Conservation (phyloP, 441 rosid genomes). For the Manihot esculenta region DNA sequence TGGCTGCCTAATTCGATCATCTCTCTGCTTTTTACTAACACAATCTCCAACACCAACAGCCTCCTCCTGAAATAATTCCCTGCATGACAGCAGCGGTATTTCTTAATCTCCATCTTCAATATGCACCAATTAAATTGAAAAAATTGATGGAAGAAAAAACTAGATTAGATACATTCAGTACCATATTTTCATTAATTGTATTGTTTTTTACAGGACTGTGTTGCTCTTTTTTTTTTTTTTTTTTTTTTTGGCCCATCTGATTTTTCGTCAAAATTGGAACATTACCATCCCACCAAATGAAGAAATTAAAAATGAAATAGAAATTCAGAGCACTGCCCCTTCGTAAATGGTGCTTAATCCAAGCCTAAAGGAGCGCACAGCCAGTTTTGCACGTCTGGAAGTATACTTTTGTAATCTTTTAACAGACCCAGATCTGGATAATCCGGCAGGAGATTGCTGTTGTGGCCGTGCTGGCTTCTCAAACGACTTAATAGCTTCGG, state of each 20-base stretch:
- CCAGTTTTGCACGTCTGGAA: conserved; percentile 52
- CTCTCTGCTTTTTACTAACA: too few species aligned
- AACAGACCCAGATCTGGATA: conserved; percentile 50
- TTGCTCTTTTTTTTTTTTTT: neutral
- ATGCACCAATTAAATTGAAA: too few species aligned
- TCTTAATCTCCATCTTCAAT: too few species aligned
- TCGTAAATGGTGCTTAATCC: conserved; percentile 61
- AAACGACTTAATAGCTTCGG: conserved; percentile 3
- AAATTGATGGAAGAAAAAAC: too few species aligned
- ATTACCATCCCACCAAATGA: neutral
- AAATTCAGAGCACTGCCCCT: conserved; percentile 39
- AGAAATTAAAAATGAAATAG: neutral
- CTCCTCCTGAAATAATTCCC: too few species aligned
- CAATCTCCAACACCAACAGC: too few species aligned
- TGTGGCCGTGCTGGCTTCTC: conserved; percentile 6
- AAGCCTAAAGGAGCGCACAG: conserved; percentile 61
- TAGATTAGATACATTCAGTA: too few species aligned
- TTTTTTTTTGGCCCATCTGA: too few species aligned
- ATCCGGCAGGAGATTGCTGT: conserved; percentile 3
- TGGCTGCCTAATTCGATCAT: too few species aligned
- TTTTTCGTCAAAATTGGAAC: neutral
- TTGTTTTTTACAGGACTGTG: neutral
- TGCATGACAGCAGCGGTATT: too few species aligned
- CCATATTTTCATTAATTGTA: too few species aligned
- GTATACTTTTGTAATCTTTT: conserved; percentile 45